Conservation (phyloP, 495 filamentous ascomycete genomes). For the Parathielavia hyrcaniae region DNA sequence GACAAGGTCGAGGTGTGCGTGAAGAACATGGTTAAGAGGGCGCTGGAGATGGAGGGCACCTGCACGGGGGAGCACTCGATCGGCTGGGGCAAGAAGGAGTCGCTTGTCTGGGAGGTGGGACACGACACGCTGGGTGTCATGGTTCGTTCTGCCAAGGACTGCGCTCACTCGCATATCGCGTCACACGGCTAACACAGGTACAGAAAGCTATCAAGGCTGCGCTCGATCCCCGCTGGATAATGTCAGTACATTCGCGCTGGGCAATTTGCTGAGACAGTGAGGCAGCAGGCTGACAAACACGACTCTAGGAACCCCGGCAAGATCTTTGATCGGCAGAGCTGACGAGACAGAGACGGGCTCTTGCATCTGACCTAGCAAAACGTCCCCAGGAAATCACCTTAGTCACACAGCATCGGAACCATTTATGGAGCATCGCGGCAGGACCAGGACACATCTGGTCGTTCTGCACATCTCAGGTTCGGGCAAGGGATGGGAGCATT, state of each 20-base stretch:
- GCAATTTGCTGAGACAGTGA: too few species aligned
- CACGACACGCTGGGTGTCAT: constrained; percentile 74
- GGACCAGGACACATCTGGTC: neutral
- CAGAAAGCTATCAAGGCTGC: constrained; percentile 67
- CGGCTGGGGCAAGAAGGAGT: constrained; percentile 81
- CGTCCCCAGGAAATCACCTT: neutral
- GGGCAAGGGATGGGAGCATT: neutral
- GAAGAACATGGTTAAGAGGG: constrained; percentile 80
- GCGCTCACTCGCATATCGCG: neutral
- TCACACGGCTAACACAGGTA: neutral
- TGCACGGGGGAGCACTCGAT: constrained; percentile 89
- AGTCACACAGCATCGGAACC: neutral
- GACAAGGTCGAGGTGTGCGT: constrained; percentile 72
- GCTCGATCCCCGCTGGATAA: constrained; percentile 83
- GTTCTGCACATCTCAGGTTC: neutral
- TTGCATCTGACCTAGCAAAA: neutral
- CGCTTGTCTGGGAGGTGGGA: constrained; percentile 75
- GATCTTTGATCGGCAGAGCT: constrained; percentile 59
- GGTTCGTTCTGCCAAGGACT: constrained; percentile 30
- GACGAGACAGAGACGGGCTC: neutral
- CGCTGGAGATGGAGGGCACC: constrained; percentile 88
- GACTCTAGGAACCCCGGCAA: constrained; percentile 67
- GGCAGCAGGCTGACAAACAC: constrained; percentile 7
- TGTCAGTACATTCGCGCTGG: constrained; percentile 37
- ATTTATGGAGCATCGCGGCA: constrained; percentile 9